A percentile compares a stretch with the other conserved stretches of the same genome.
Conservation (phyloP, 2,329 filamentous ascomycete species). For the Penicillium rolfsii region DNA sequence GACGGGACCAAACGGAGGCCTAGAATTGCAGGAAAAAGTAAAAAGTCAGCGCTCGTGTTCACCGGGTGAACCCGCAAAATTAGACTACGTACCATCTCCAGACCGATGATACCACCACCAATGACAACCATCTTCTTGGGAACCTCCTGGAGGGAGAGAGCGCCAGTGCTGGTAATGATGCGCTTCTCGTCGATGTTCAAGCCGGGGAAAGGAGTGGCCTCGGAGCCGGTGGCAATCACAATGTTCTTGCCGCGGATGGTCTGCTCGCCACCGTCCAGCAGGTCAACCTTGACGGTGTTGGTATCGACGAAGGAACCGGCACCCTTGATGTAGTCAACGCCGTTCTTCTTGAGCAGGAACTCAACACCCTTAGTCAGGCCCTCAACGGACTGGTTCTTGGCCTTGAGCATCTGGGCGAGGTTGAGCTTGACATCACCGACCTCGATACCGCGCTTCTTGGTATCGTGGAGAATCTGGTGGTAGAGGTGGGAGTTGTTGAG, state of each 20-base stretch:
- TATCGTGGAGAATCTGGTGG: slow-evolving; percentile 95
- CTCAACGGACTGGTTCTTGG: slow-evolving; percentile 88
- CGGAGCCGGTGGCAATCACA: slow-evolving; percentile 92
- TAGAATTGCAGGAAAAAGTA: slow-evolving; percentile 31
- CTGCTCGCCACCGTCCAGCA: slow-evolving; percentile 89
- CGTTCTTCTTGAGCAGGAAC: slow-evolving; percentile 99
- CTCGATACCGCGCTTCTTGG: slow-evolving; percentile 95
- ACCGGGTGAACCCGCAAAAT: background rate
- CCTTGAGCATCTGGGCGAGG: slow-evolving; percentile 94
- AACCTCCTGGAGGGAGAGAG: slow-evolving; percentile 84
- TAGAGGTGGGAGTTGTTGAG: slow-evolving; percentile 99
- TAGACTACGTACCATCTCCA: slow-evolving; percentile 76
- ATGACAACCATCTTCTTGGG: slow-evolving; percentile 97
- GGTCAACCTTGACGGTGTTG: slow-evolving; percentile 87
- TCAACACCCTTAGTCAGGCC: slow-evolving; percentile 96
- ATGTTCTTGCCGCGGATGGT: slow-evolving; percentile 93
- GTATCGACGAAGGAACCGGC: slow-evolving; percentile 84
- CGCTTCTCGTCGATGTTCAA: slow-evolving; percentile 96
- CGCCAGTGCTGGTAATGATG: slow-evolving; percentile 94
- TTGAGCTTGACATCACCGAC: slow-evolving; percentile 97
- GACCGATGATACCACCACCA: slow-evolving; percentile 96
- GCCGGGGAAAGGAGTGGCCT: slow-evolving; percentile 94
- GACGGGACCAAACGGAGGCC: slow-evolving; percentile 91
- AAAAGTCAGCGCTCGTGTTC: background rate
- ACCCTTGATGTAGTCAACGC: slow-evolving; percentile 96